phyloP scores from a whole-genome alignment of 1,139 yeast species.

The Lodderomyces oxycetoniae region DNA sequence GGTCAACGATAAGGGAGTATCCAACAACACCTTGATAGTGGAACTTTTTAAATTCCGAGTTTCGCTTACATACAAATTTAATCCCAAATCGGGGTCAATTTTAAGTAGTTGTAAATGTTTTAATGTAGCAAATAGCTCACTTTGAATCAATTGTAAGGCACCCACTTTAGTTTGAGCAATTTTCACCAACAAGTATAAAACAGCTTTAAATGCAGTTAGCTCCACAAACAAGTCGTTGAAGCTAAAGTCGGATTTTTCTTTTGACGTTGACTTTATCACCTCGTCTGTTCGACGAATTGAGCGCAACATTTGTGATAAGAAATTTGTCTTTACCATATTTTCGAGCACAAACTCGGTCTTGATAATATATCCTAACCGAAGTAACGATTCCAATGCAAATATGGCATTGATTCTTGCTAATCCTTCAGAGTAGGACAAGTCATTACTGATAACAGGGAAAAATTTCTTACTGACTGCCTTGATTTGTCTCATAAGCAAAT shows the following conservation, averaged over 20 bases:
- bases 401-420: slow-evolving; percentile 73
- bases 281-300: slow-evolving; percentile 69
- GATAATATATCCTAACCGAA: slow-evolving; percentile 51
- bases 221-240: slow-evolving; percentile 60
- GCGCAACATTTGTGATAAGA: slow-evolving; percentile 59
- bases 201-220: slow-evolving; percentile 70
- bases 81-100: slow-evolving; percentile 78
- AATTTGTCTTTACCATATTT: slow-evolving; percentile 58
- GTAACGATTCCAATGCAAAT: slow-evolving; percentile 63
- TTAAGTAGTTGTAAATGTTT: slow-evolving; percentile 53
- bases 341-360: slow-evolving; percentile 58
- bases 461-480: slow-evolving; percentile 58
- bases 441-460: slow-evolving; percentile 65
- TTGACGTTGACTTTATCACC: slow-evolving; percentile 41
- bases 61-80: slow-evolving; percentile 37
- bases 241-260: slow-evolving; percentile 30
- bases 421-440: slow-evolving; percentile 78
- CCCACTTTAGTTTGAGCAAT: slow-evolving; percentile 76
- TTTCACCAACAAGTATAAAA: slow-evolving; percentile 63
- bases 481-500: slow-evolving; percentile 48
- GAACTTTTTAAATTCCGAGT: slow-evolving; percentile 22
- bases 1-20: slow-evolving; percentile 42
- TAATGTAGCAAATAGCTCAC: slow-evolving; percentile 64
- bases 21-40: slow-evolving; percentile 45
- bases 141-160: slow-evolving; percentile 68